phyloP scores from a whole-genome alignment of 331 rosid species.

The Acacia concinna region DNA sequence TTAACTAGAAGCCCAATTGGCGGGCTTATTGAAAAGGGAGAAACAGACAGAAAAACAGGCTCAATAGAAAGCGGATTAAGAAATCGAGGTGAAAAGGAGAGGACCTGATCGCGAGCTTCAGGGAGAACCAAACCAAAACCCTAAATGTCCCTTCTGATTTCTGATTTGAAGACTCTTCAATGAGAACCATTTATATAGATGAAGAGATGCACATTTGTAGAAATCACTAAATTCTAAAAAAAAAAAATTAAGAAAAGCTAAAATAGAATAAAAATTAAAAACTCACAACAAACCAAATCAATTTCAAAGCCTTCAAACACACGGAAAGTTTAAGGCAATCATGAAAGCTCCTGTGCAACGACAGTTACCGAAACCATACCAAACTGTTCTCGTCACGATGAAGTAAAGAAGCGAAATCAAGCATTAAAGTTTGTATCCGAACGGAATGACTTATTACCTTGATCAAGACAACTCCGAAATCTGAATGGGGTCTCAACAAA shows the following conservation, averaged over 20 bases:
- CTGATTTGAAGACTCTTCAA: slow-evolving; percentile 37
- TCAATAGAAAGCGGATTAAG: not conserved
- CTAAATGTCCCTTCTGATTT: slow-evolving; percentile 39
- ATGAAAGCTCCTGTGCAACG: slow-evolving; percentile 51
- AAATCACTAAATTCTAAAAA: slow-evolving; percentile 29
- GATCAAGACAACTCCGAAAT: not conserved
- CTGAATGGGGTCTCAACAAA: not conserved
- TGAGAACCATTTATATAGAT: slow-evolving; percentile 46
- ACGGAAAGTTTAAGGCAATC: slow-evolving; percentile 51
- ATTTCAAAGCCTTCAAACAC: slow-evolving; percentile 48
- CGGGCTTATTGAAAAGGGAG: not conserved
- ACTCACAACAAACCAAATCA: slow-evolving; percentile 9
- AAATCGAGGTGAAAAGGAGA: not conserved
- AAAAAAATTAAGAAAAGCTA: not conserved
- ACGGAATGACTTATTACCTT: slow-evolving; percentile 26
- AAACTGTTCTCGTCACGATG: slow-evolving; percentile 23
- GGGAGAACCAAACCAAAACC: slow-evolving; percentile 42
- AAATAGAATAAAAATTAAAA: not conserved
- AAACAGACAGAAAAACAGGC: not conserved
- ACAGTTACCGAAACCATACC: slow-evolving; percentile 45
- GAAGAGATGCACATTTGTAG: slow-evolving; percentile 30
- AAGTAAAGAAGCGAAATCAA: not conserved
- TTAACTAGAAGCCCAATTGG: not conserved
- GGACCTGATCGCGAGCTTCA: slow-evolving; percentile 30
- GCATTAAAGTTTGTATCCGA: not conserved